Percentiles rank a stretch among this genome's conserved stretches.
Evolutionary conservation across 2,329 filamentous ascomycete species (phyloP).

Genomic region (Penicillium sp.): DNA sequence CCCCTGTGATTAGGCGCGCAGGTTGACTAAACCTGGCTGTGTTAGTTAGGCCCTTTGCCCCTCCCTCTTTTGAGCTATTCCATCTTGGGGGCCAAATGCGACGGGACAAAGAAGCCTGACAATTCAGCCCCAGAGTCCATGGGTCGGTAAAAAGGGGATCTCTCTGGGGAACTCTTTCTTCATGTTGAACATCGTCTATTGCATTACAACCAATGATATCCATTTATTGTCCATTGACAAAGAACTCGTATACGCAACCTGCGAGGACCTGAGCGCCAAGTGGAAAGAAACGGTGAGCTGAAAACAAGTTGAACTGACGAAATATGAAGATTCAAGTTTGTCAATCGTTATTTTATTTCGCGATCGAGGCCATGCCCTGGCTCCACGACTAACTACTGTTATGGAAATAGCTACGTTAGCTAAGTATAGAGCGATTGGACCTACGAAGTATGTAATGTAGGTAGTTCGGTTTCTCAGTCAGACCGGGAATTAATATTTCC

Average conservation of each 20-base stretch:
- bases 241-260: not conserved
- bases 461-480: no score
- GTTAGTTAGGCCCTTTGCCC: no score
- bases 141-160: not conserved
- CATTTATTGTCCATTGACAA: not conserved
- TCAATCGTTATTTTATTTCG: no score
- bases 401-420: no score
- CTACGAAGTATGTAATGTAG: no score
- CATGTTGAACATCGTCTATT: no score
- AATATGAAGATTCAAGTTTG: not conserved
- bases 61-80: not conserved
- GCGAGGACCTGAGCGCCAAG: not conserved
- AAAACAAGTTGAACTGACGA: not conserved
- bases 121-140: not conserved
- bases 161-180: no score
- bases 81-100: slow-evolving; percentile 5
- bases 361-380: no score
- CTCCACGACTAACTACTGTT: no score
- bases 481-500: no score
- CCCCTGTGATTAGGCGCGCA: not conserved
- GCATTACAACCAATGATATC: no score
- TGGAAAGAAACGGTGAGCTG: not conserved
- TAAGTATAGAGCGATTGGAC: no score
- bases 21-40: not conserved
- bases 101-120: not conserved